Conservation (phyloP, 768 basidiomycete species). For the Wakefieldia striispora region DNA sequence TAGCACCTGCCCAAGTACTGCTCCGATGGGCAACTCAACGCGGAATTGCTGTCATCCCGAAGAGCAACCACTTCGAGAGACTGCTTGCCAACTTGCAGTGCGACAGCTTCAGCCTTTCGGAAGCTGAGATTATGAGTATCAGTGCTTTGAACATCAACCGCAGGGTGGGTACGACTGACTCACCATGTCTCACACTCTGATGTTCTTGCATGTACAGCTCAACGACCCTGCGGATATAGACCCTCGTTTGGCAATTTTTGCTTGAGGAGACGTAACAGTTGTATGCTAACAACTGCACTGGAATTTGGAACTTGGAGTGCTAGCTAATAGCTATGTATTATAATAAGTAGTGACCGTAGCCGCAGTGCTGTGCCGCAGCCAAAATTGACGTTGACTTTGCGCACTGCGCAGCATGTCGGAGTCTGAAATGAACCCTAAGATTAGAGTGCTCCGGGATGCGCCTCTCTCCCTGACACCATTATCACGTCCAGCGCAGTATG, state of each 20-base stretch:
- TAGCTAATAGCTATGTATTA: too few species aligned
- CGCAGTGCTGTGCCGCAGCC: constrained; percentile 1
- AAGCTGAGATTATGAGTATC: constrained; percentile 57
- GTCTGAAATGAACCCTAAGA: constrained; percentile 37
- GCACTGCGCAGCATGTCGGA: constrained; percentile 39
- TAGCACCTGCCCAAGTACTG: constrained; percentile 59
- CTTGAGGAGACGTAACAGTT: constrained; percentile 38
- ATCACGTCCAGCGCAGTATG: constrained; percentile 41
- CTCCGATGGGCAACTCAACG: constrained; percentile 80
- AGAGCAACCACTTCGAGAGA: constrained; percentile 49
- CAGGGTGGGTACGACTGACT: constrained; percentile 45
- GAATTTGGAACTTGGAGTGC: too few species aligned
- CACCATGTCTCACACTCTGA: constrained; percentile 4
- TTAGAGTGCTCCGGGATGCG: neutral
- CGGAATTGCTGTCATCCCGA: constrained; percentile 73
- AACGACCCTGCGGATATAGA: constrained; percentile 73
- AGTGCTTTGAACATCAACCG: constrained; percentile 58
- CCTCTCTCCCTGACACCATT: constrained; percentile 19
- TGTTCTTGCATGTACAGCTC: constrained; percentile 38
- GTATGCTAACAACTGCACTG: constrained; percentile 4
- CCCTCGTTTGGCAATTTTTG: constrained; percentile 65
- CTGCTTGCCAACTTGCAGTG: constrained; percentile 46
- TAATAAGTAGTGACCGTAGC: too few species aligned
- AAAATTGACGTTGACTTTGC: too few species aligned
- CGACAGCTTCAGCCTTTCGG: constrained; percentile 48